Percentiles rank a stretch among this genome's conserved stretches.
phyloP scores from a whole-genome alignment of 2,329 filamentous ascomycete species.

The Diplodia sapinea region DNA sequence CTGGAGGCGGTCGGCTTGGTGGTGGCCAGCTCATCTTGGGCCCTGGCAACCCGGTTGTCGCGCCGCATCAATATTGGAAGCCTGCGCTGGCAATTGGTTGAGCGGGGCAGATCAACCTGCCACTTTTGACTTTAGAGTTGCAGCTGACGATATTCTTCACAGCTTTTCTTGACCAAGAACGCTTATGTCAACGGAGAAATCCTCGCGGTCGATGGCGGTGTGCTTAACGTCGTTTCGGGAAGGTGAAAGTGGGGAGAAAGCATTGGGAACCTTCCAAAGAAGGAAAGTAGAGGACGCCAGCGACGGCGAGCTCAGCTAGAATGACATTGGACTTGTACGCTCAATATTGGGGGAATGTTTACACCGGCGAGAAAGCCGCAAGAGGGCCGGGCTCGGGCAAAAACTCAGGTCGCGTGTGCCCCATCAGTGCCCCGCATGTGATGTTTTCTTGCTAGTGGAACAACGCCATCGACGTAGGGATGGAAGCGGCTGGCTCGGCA shows the following conservation, averaged over 20 bases:
- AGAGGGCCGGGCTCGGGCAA: not conserved
- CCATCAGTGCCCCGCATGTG: conserved; percentile 10
- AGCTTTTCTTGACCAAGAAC: conserved; percentile 57
- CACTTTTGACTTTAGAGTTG: not conserved
- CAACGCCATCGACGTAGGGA: conserved; percentile 11
- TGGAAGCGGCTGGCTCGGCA: not conserved
- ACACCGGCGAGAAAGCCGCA: not conserved
- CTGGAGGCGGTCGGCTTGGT: conserved; percentile 5
- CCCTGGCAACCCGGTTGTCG: not conserved
- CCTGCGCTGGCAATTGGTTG: conserved; percentile 8
- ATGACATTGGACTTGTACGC: not conserved
- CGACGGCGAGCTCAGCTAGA: not conserved
- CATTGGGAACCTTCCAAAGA: conserved; percentile 12
- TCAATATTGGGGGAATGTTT: not conserved
- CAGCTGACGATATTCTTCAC: conserved; percentile 29
- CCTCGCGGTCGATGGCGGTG: conserved; percentile 57
- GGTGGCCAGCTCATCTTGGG: conserved; percentile 10
- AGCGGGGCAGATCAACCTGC: conserved; percentile 15
- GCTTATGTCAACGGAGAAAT: conserved; percentile 59
- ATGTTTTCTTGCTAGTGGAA: not conserved
- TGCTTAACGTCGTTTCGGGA: conserved; percentile 55
- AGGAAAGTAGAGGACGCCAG: not conserved
- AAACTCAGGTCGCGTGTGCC: not conserved
- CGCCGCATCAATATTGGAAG: not conserved
- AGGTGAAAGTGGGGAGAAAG: conserved; percentile 33